Evolutionary conservation across 441 rosid genomes (phyloP).

Genomic region (Eutrema salsugineum): DNA sequence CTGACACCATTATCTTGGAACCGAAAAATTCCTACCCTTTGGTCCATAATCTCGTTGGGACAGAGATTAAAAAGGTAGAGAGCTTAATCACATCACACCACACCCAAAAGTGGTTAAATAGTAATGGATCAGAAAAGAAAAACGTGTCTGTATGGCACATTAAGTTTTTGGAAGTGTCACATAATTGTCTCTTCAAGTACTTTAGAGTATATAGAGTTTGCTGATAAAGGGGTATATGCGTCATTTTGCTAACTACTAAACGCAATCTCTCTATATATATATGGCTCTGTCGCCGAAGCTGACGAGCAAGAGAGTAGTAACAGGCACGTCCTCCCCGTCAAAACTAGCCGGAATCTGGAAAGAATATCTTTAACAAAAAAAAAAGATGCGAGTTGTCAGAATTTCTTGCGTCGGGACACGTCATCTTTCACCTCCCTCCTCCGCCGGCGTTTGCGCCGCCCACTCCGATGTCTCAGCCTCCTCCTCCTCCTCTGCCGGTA

Average conservation of each 20-base stretch:
- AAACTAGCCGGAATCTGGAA: not conserved
- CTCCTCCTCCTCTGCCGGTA: slow-evolving; percentile 42
- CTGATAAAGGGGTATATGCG: slow-evolving; percentile 7
- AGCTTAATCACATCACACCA: not conserved
- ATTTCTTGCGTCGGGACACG: slow-evolving; percentile 54
- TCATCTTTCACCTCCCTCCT: slow-evolving; percentile 45
- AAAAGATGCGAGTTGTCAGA: slow-evolving; percentile 53
- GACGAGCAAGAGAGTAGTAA: slow-evolving; percentile 3
- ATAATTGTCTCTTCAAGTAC: no score
- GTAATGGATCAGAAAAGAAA: no score
- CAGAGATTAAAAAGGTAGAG: not conserved
- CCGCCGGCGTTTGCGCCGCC: slow-evolving; percentile 35
- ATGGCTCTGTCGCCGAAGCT: slow-evolving; percentile 1
- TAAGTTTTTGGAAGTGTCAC: no score
- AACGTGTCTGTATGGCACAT: no score
- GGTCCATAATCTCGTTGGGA: not conserved
- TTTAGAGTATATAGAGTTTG: no score
- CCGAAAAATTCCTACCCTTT: not conserved
- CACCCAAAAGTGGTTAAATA: not conserved
- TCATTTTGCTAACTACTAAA: not conserved
- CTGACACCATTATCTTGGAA: not conserved
- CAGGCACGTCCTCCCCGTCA: slow-evolving; percentile 17
- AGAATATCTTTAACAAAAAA: not conserved
- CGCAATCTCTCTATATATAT: not conserved
- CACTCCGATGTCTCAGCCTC: slow-evolving; percentile 40